A percentile compares a stretch with the other conserved stretches of the same genome.
These are phyloP conservation scores for Coniella lustricola DNA, from an alignment of 2,329 filamentous ascomycete genomes.

Conservation along the genomic window DNA sequence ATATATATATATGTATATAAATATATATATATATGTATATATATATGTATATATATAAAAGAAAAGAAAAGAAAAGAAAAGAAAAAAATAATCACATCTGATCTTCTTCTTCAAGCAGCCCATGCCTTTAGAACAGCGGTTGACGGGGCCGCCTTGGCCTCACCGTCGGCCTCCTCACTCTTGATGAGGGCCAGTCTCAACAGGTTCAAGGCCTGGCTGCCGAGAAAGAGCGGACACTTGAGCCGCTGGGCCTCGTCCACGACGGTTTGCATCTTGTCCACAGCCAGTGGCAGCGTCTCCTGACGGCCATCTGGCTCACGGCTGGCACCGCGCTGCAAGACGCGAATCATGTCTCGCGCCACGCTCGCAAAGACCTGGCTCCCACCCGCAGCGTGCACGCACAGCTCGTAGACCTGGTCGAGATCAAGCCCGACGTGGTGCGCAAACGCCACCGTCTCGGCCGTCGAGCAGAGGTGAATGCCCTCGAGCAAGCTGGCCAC, in stretches of 20 bases:
- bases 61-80: no score
- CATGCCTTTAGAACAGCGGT: conserved; percentile 12
- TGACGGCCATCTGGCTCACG: neutral
- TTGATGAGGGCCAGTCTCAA: conserved; percentile 17
- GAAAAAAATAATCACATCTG: no score
- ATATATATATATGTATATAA: conserved; percentile 2
- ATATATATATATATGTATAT: neutral
- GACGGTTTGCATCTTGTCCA: conserved; percentile 28
- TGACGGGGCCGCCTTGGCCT: neutral
- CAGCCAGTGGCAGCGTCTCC: conserved; percentile 23
- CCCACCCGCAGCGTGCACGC: conserved; percentile 38
- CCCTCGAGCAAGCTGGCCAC: conserved; percentile 34
- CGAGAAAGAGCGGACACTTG: conserved; percentile 34
- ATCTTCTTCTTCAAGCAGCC: conserved; percentile 4
- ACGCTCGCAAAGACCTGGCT: conserved; percentile 31
- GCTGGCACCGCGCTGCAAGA: conserved; percentile 22
- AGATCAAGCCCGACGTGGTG: conserved; percentile 34
- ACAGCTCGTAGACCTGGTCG: conserved; percentile 38
- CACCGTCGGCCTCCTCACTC: neutral
- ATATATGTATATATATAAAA: no score
- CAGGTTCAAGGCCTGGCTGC: conserved; percentile 32
- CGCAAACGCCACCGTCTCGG: conserved; percentile 37
- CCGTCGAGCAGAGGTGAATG: conserved; percentile 36
- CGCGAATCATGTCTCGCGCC: conserved; percentile 32
- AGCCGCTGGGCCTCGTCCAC: conserved; percentile 36